Conservation (phyloP, 768 basidiomycete species). For the Exsudoporus frostii region DNA sequence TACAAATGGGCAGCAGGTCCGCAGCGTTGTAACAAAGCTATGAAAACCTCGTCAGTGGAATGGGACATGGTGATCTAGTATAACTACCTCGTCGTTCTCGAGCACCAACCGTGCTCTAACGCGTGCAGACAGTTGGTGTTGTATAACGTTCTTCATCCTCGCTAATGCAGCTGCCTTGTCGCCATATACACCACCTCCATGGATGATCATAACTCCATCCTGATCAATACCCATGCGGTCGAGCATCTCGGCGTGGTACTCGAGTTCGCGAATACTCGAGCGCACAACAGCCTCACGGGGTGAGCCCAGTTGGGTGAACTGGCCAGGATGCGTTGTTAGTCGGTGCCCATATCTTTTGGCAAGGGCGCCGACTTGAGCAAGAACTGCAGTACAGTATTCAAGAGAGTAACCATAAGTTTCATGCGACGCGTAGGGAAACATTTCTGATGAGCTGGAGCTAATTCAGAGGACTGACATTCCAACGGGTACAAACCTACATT, state of each 20-base stretch:
- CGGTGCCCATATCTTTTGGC: slow-evolving; percentile 72
- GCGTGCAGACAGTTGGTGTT: slow-evolving; percentile 50
- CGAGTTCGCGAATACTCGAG: slow-evolving; percentile 74
- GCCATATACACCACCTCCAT: slow-evolving; percentile 81
- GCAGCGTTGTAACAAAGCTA: slow-evolving; percentile 84
- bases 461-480: background rate
- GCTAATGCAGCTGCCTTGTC: slow-evolving; percentile 71
- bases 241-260: slow-evolving; percentile 87
- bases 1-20: slow-evolving; percentile 83
- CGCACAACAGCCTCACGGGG: slow-evolving; percentile 72
- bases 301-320: slow-evolving; percentile 80
- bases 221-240: slow-evolving; percentile 76
- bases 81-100: slow-evolving; percentile 87
- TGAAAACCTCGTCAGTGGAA: background rate
- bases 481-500: slow-evolving; percentile 32
- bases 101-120: slow-evolving; percentile 75
- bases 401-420: slow-evolving; percentile 76
- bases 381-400: slow-evolving; percentile 59
- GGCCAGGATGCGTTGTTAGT: slow-evolving; percentile 86
- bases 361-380: slow-evolving; percentile 58
- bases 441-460: slow-evolving; percentile 63
- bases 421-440: slow-evolving; percentile 93
- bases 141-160: slow-evolving; percentile 72
- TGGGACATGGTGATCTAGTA: background rate
- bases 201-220: slow-evolving; percentile 89